Evolutionary conservation across 2,329 filamentous ascomycete species (phyloP), one percentile per base, ranked within the genome.

Genomic region (Emergomyces pasteurianus): DNA sequence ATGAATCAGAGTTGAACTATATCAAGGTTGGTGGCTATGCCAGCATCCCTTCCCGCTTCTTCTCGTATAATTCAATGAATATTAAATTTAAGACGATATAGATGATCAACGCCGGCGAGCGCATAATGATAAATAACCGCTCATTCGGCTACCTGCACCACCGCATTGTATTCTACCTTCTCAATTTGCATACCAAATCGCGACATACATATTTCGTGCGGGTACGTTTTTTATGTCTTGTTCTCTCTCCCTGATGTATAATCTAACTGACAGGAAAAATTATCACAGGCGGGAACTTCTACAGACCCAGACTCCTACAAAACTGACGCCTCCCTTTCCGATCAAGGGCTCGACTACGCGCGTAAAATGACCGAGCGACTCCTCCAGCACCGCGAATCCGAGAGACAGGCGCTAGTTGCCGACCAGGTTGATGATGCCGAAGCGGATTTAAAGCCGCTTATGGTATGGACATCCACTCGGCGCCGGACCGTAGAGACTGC

Each of bases 51-150:
- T 16, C 14, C 21, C 16, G 4, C 2, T 46, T 46, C 21, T 9
- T 42, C 40, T 21, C 6, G 3, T 26, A 21, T 6, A 14, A n/a
- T 26, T 16, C 46, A 10, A 55, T 40, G 28, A 49, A 8, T 16
- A 34, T 18, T 31, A 14, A 12, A 31, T 26, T 26, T 36, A 56
- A 34, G 42, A 55, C n/a, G 14, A 12, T 23, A 9, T 52, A 79
- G 79, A 96, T 99, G 92, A 95, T 97, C 72, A 99, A 99, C 67
- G 94, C 94, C 8, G 94, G 94, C 52, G 86, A 92, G 70, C 86
- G 90, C 66, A 88, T 99, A 70, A 88, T 92, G 68, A 92, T 97
- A 75, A 99, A 99, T 78, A 96, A 97, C 67, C 89, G 94, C 72
- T 92, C 88, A 70, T 97, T 99, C 74, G 92, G 92, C 68, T 99